phyloP scores from a whole-genome alignment of 1,284 basidiomycete species.

The Volvariella surrecta region DNA sequence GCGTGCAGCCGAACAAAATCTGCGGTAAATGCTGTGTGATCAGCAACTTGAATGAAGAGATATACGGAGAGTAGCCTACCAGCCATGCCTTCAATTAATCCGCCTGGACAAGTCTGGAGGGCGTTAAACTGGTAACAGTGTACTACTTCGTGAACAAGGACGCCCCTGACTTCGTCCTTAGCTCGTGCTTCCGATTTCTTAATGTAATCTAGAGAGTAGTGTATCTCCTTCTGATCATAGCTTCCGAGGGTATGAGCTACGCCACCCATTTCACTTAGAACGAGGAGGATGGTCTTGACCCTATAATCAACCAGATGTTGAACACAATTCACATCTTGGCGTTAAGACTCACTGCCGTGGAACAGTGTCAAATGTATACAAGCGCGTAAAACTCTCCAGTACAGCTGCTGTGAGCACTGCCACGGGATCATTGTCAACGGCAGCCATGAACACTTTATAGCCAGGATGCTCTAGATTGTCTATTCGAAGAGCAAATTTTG shows the following conservation, averaged over 20 bases:
- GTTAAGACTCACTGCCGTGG: conserved; percentile 45
- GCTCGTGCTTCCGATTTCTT: conserved; percentile 28
- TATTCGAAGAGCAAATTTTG: conserved; percentile 45
- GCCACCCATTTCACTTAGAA: conserved; percentile 56
- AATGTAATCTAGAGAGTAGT: conserved; percentile 59
- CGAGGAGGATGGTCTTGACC: conserved; percentile 43
- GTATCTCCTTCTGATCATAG: conserved; percentile 56
- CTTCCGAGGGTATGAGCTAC: conserved; percentile 57
- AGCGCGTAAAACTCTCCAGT: conserved; percentile 41
- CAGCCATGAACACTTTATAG: conserved; percentile 44
- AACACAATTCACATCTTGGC: background rate
- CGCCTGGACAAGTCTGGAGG: conserved; percentile 48
- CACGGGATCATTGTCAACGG: conserved; percentile 31
- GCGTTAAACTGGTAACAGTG: conserved; percentile 70
- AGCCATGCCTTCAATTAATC: conserved; percentile 67
- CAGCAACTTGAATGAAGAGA: background rate
- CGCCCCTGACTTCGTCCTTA: conserved; percentile 53
- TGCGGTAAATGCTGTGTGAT: conserved; percentile 21
- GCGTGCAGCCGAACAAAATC: conserved; percentile 63
- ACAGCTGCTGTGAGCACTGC: conserved; percentile 43
- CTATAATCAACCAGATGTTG: conserved; percentile 21
- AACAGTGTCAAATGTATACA: conserved; percentile 50
- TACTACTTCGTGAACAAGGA: conserved; percentile 53
- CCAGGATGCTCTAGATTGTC: conserved; percentile 55
- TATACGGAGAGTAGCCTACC: conserved; percentile 41